Evolutionary conservation across 805 yeast genomes (phyloP), one percentile per base, ranked within the genome.

Genomic region (Teunomyces lycoperdinae): DNA sequence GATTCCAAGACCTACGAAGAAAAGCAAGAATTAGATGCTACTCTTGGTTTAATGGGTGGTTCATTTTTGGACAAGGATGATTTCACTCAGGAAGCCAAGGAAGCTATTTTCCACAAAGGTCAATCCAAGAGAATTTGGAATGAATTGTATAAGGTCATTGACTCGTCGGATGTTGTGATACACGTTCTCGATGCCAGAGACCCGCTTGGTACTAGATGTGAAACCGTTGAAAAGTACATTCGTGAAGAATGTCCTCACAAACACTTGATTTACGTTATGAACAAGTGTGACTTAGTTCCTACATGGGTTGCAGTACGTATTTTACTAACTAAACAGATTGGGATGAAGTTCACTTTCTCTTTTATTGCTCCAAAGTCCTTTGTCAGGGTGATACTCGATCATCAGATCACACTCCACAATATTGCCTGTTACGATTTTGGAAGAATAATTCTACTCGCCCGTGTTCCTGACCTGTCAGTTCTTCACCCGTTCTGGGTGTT

Each of bases 91-190:
- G 94, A 89, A 59, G 96, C 97, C 34, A 90, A 89, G 64, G 99
- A 94, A 68, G 91, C 94, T 50, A 91, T 92, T 68, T 92, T 92
- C 77, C 84, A 86, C 64, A 92, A 92, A 67, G 99, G 99, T 60
- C 99, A 92, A 73, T 90, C 97, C 42, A 92, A 92, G 72, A 87
- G 99, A 74, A 92, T 92, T 58, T 92, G 99, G 99, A 94, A 94
- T 68, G 99, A 92, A 67, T 77, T 92, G 51, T 92, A 94, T 70
- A 92, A 92, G 66, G 99, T 92, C 43, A 90, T 92, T 58, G 99
- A 92, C 69, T 92, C 98, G 9, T 89, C 97, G 0, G 99, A 92
- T 73, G 97, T 92, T 39, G 96, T 92, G 34, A 87, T 92, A 50
- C 97, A 94, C 60, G 99, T 94, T 20, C 74, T 92, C 47, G 99